Evolutionary conservation across 176 grass and related monocot species (phyloP), one percentile per base, ranked within the genome.

Genomic region (Zoysia japonica): DNA sequence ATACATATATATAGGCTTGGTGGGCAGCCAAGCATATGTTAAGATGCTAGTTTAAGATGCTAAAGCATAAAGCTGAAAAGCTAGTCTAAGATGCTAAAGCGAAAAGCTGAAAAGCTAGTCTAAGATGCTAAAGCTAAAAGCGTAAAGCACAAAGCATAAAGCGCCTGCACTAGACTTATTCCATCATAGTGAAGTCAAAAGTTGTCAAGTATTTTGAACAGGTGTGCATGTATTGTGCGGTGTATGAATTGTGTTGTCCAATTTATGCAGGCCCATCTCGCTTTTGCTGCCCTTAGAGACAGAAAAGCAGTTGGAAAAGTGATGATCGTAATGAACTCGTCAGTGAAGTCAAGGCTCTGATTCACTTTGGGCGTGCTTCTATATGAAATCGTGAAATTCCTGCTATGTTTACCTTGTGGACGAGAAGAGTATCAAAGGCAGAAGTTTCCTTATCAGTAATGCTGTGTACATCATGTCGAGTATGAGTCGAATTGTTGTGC

Each of bases 281-380:
- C 90, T 61, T 94, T 98, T 49, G 55, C 87, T 77, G 90, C 90
- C 68, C 74, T 94, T 71, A 94, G 91, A 92, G 96, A 98, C 71
- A 84, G 92, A 72, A 94, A 93, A 56, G 96, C 52, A 5, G 62
- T 90, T 2, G 96, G 96, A 65, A 94, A 98, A 80, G 92, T 94
- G 80, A 93, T 92, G 92, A 65, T 94, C 67, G 71, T 93, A 41
- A 87, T 91, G 71, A 86, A 48, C 16, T 75, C 87, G 0, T 72
- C 66, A 15, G 78, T 40, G 83, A 90, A 87, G 88, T 89, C 95
- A 16, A 98, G 81, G 56, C 92, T 94, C 9, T 98, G 61, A 90
- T 71, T 41, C 68, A 16, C 50, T 61, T 12, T 1, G 1, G 39
- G 15, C 5, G 12, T 52, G 36, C 6, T 71, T 47, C 17, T 36